phyloP scores from a whole-genome alignment of 768 basidiomycete genomes.

The Fibroporia radiculosa region DNA sequence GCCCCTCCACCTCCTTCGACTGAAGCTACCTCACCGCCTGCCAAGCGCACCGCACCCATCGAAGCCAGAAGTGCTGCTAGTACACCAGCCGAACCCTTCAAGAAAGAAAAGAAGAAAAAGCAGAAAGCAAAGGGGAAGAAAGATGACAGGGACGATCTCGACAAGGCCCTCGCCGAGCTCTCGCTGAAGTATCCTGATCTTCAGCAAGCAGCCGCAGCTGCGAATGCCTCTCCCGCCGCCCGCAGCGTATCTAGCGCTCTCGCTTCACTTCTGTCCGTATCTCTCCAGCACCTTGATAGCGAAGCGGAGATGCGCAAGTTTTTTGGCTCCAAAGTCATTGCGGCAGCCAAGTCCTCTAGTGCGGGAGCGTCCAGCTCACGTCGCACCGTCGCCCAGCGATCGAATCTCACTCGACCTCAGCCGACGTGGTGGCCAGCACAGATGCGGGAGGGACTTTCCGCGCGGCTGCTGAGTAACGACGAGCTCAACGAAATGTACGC shows the following conservation, averaged over 20 bases:
- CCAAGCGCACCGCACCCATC: no score
- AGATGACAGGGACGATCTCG: slow-evolving; percentile 68
- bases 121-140: slow-evolving; percentile 55
- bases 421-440: slow-evolving; percentile 67
- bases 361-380: slow-evolving; percentile 27
- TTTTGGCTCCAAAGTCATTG: slow-evolving; percentile 87
- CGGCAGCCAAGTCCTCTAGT: slow-evolving; percentile 41
- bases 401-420: slow-evolving; percentile 72
- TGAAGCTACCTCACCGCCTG: no score
- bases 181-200: slow-evolving; percentile 62
- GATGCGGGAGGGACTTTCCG: slow-evolving; percentile 64
- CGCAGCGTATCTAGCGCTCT: slow-evolving; percentile 27
- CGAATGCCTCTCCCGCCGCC: slow-evolving; percentile 18
- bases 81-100: slow-evolving; percentile 14
- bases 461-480: slow-evolving; percentile 46
- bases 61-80: no score
- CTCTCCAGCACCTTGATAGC: slow-evolving; percentile 71
- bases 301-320: slow-evolving; percentile 90
- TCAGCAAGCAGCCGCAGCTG: slow-evolving; percentile 29
- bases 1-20: slow-evolving; percentile 7
- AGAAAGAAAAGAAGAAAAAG: slow-evolving; percentile 57
- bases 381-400: slow-evolving; percentile 43
- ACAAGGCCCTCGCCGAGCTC: slow-evolving; percentile 79
- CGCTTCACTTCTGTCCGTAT: slow-evolving; percentile 65
- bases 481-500: slow-evolving; percentile 42